A percentile compares a stretch with the other conserved stretches of the same genome.
Conservation (phyloP, 805 yeast genomes). For the Starmera quercuum region DNA sequence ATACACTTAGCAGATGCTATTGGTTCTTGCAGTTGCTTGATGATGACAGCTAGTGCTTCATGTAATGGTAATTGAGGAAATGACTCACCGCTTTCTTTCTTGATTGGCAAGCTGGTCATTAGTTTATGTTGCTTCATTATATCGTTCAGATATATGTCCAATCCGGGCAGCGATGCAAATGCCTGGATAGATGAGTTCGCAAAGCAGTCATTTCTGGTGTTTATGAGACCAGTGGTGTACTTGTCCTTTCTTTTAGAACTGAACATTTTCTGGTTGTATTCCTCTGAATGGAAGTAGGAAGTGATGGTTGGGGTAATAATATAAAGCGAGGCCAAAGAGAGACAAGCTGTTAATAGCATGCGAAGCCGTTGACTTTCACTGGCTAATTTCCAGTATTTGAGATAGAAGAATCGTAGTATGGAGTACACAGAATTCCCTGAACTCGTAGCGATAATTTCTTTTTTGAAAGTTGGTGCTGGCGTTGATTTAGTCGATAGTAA, state of each 20-base stretch:
- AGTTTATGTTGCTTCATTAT: slow-evolving; percentile 17
- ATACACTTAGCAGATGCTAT: slow-evolving; percentile 43
- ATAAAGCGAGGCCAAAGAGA: slow-evolving; percentile 20
- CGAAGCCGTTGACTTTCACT: slow-evolving; percentile 7
- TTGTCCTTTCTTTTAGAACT: slow-evolving; percentile 56
- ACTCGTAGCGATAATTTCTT: slow-evolving; percentile 7
- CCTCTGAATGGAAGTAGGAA: slow-evolving; percentile 10
- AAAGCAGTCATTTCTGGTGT: slow-evolving; percentile 83
- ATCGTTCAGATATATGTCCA: slow-evolving; percentile 48
- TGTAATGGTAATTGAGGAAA: slow-evolving; percentile 46
- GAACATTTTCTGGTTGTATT: slow-evolving; percentile 19
- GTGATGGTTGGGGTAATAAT: slow-evolving; percentile 22
- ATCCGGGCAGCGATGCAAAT: slow-evolving; percentile 49
- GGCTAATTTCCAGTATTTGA: slow-evolving; percentile 16
- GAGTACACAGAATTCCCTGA: slow-evolving; percentile 8
- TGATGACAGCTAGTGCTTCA: slow-evolving; percentile 41
- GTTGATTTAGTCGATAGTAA: no score
- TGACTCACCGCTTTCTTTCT: slow-evolving; percentile 7
- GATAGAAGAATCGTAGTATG: no score
- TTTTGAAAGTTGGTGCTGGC: no score
- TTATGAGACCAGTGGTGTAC: slow-evolving; percentile 75
- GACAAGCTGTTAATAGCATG: slow-evolving; percentile 17
- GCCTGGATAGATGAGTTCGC: slow-evolving; percentile 88
- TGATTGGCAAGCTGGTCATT: slow-evolving; percentile 6
- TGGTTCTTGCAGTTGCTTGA: slow-evolving; percentile 56